phyloP scores from a whole-genome alignment of 2,329 filamentous ascomycete genomes.

The Aspergillus japonicus region DNA sequence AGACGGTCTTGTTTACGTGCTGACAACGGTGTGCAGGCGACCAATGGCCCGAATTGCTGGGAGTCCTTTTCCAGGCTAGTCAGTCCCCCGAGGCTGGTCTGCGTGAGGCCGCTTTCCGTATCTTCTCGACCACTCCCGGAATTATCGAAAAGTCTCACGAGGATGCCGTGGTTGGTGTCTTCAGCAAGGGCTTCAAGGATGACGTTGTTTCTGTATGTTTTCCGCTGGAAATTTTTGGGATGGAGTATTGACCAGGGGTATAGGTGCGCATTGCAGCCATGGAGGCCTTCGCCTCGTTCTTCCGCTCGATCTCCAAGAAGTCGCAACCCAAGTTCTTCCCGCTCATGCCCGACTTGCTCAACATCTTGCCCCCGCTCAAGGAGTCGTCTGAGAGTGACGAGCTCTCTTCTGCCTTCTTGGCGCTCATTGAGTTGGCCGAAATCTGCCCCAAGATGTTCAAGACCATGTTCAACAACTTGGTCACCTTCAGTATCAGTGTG shows the following conservation, averaged over 20 bases:
- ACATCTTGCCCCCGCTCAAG: conserved; percentile 91
- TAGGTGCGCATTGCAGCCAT: conserved; percentile 90
- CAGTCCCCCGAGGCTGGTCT: conserved; percentile 79
- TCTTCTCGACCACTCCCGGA: conserved; percentile 90
- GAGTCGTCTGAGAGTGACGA: conserved; percentile 87
- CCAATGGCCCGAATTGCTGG: conserved; percentile 85
- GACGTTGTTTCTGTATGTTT: conserved; percentile 69
- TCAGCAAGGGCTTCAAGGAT: conserved; percentile 89
- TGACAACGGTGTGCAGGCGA: conserved; percentile 58
- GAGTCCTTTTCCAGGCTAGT: conserved; percentile 83
- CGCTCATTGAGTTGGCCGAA: conserved; percentile 92
- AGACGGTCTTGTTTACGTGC: conserved; percentile 3
- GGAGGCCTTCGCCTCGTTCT: conserved; percentile 96
- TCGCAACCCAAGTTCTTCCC: conserved; percentile 82
- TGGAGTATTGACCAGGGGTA: conserved; percentile 13
- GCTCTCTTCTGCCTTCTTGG: conserved; percentile 82
- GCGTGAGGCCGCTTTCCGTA: conserved; percentile 89
- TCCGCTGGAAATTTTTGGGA: background rate
- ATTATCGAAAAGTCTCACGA: conserved; percentile 97
- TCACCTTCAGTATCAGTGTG: conserved; percentile 88
- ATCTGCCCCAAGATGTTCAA: conserved; percentile 98
- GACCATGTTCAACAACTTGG: conserved; percentile 84
- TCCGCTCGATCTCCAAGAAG: conserved; percentile 86
- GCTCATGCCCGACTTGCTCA: conserved; percentile 86
- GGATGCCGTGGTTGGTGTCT: conserved; percentile 81